Base-by-base conservation (phyloP, 352 stramenopile species). In the Globisporangium lucens region DNA sequence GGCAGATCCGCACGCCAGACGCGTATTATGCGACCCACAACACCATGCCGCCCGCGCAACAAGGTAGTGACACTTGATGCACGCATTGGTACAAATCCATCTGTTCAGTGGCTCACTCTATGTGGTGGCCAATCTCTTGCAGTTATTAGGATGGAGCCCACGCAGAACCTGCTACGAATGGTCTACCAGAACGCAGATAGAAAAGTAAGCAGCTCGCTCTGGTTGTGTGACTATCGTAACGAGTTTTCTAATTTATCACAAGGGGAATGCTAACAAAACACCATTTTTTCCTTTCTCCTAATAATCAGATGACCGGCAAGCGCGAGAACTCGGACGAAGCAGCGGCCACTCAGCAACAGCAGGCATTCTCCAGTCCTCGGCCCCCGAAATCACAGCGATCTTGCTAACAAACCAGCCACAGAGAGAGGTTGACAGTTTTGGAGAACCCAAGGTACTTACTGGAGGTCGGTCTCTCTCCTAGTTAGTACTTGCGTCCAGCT, bases 1-100 rank as follows among this genome's bases (percentile, higher is more conserved):
- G 35, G 35, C 58, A 92, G 85, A 93, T 93, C 15, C 65, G 77
- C 43, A 74, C 75, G 0, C 85, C 85, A 3, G 76, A 78, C 49
- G 68, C 66, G 55, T 93, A 90, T 63, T 64, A 88, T 30, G 85
- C 85, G 60, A 93, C 81, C 51, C 66, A 90, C 49, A 75, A 93
- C 56, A 91, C 85, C 0, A 87, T 86, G 80, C 83, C 85, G 17
- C 78, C 80, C 41, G 38, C 61, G 4, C 52, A 77, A 24, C 85
- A 91, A 90, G 80, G 85, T 90, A 72, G 85, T 90, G 71, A 33
- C 5, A 33, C 49, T 24, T 8, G 6, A 33, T 56, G n/a, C 8
- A 56, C 49, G 9, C 49, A 8, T 29, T 56, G n/a, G 3, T 56
- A 20, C 49, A 56, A 30, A 56, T 8, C 8, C 43, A 51, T 1